Conservation (phyloP, 352 stramenopile species). For the Globisporangium emineosum region DNA sequence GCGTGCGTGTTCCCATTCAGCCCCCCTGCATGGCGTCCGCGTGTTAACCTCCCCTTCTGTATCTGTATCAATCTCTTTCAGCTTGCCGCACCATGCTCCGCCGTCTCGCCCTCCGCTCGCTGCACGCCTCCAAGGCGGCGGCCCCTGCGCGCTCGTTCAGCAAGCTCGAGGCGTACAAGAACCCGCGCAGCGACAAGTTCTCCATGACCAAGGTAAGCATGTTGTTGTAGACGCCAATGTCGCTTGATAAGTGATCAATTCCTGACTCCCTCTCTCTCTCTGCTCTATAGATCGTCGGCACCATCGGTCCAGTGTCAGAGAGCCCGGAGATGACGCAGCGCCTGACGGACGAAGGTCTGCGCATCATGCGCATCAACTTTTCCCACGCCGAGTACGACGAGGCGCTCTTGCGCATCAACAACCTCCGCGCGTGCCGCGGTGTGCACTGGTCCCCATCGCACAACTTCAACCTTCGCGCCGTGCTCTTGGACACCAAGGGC, state of each 20-base stretch:
- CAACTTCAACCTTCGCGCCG: slow-evolving; percentile 88
- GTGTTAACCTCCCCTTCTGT: neutral
- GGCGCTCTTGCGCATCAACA: slow-evolving; percentile 70
- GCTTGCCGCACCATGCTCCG: slow-evolving; percentile 21
- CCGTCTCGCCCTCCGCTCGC: slow-evolving; percentile 15
- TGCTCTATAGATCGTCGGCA: slow-evolving; percentile 86
- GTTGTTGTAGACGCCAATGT: neutral
- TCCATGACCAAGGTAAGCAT: slow-evolving; percentile 77
- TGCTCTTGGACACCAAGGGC: slow-evolving; percentile 94
- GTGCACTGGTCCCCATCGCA: slow-evolving; percentile 67
- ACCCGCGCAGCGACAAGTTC: slow-evolving; percentile 79
- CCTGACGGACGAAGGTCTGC: slow-evolving; percentile 85
- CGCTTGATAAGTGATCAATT: neutral
- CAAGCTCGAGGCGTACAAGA: slow-evolving; percentile 55
- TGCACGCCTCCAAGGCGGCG: slow-evolving; percentile 4
- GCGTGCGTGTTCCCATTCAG: too few relatives aligned
- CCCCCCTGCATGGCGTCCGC: too few relatives aligned
- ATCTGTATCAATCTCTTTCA: too few relatives aligned
- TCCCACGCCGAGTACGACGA: slow-evolving; percentile 92
- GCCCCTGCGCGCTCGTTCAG: slow-evolving; percentile 16
- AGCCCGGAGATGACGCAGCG: slow-evolving; percentile 71
- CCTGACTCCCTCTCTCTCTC: neutral
- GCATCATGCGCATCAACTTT: slow-evolving; percentile 95
- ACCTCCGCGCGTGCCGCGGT: slow-evolving; percentile 72
- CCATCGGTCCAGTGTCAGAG: slow-evolving; percentile 88